These are phyloP conservation scores for barrel medic (Medicago truncatula) DNA, from an alignment of 306 rosid genomes.

Conservation along the genomic window DNA sequence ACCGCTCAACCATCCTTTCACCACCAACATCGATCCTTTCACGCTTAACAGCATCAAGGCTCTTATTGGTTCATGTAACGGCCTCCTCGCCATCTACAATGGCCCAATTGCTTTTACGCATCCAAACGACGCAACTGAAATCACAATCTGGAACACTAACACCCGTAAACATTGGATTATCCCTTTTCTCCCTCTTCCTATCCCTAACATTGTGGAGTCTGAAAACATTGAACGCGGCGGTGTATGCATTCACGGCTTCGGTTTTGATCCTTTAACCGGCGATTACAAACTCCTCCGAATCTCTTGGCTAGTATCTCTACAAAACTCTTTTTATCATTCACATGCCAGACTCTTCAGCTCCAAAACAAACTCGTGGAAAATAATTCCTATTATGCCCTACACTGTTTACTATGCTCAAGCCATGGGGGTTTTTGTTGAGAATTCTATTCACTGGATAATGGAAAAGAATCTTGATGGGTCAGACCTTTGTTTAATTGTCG, in stretches of 20 bases:
- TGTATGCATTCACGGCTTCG: slow-evolving; percentile 49
- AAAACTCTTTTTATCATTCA: slow-evolving; percentile 47
- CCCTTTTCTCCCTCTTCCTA: not conserved
- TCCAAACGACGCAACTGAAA: slow-evolving; percentile 35
- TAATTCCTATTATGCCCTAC: slow-evolving; percentile 50
- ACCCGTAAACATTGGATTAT: slow-evolving; percentile 33
- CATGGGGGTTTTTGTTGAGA: slow-evolving; percentile 59
- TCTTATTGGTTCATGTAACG: slow-evolving; percentile 63
- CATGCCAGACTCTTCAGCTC: slow-evolving; percentile 57
- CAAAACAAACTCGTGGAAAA: slow-evolving; percentile 58
- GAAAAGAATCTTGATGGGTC: too few species aligned
- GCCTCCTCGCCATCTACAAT: slow-evolving; percentile 68
- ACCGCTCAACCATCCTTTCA: slow-evolving; percentile 67
- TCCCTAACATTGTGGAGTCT: too few species aligned
- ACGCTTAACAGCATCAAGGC: not conserved
- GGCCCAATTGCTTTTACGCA: slow-evolving; percentile 42
- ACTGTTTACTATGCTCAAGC: slow-evolving; percentile 49
- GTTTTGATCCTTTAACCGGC: slow-evolving; percentile 43
- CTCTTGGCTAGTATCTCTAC: slow-evolving; percentile 14
- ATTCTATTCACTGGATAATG: slow-evolving; percentile 61
- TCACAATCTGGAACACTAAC: slow-evolving; percentile 78
- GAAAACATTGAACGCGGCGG: too few species aligned
- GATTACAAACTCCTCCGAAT: slow-evolving; percentile 67
- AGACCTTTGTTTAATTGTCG: slow-evolving; percentile 39
- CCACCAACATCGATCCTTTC: slow-evolving; percentile 48